Evolutionary conservation across 139 green algal species (phyloP), one percentile per base, ranked within the genome.

Genomic region (Closterium sp.): DNA sequence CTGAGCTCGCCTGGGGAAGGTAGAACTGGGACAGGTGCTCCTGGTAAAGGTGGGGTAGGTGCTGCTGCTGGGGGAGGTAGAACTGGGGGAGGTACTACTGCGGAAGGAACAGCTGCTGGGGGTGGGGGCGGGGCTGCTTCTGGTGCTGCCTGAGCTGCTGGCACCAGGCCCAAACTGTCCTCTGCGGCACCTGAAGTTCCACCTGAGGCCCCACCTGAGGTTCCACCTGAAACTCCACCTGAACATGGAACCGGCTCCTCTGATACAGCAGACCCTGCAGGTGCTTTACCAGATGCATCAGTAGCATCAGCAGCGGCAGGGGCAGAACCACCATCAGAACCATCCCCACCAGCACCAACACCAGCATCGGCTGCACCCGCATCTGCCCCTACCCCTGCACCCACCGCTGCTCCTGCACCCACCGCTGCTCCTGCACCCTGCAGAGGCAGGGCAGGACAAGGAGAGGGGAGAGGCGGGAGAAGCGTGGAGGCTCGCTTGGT

Each of bases 91-190:
- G 32, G 19, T 86, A n/a, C n/a, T n/a, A n/a, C n/a, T n/a, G n/a
- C n/a, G n/a, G n/a, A n/a, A n/a, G n/a, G n/a, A n/a, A n/a, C n/a
- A n/a, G n/a, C n/a, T n/a, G 70, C 30, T 88, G 79, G 0, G 28
- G 89, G 94, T 29, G 97, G 93, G 22, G 97, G 94, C 0, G 96
- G 94, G 0, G 94, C 95, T 13, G 96, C 96, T 79, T 91, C 92
- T 2, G 96, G 86, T 9, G 85, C 93, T 7, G 91, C n/a, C n/a
- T n/a, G 28, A 4, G 86, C 91, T 2, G 91, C 88, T 91, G 13
- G 24, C 27, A 27, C 85, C n/a, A 30, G 28, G 28, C 10, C 27
- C n/a, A 21, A 29, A 0, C 28, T 87, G 28, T 32, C 85, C 85
- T 31, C 62, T 79, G 62, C 62, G 1, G 62, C 62, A 22, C 62